Evolutionary conservation across 2,329 filamentous ascomycete genomes (phyloP).

Genomic region (Myriosclerotinia duriaeana): DNA sequence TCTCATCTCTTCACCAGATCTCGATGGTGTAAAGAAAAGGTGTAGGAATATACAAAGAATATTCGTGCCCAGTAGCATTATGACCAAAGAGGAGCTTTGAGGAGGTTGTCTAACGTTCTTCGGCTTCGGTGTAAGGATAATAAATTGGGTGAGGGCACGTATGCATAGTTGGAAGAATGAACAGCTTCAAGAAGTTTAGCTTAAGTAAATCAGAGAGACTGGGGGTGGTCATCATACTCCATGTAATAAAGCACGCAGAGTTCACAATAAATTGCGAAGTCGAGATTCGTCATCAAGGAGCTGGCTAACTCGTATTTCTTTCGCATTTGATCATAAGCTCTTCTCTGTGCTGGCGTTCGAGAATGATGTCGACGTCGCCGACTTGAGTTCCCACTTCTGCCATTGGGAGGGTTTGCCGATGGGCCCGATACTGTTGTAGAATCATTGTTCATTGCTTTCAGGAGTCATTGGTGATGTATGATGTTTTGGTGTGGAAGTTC

Average conservation of each 20-base stretch:
- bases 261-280: slow-evolving; percentile 64
- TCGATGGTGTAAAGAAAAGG: slow-evolving; percentile 53
- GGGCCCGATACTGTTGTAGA: slow-evolving; percentile 40
- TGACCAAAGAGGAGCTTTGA: slow-evolving; percentile 55
- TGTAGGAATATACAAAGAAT: slow-evolving; percentile 61
- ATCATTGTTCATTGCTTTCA: slow-evolving; percentile 54
- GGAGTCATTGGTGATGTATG: slow-evolving; percentile 37
- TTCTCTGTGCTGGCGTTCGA: slow-evolving; percentile 34
- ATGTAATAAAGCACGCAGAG: slow-evolving; percentile 67
- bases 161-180: slow-evolving; percentile 63
- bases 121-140: slow-evolving; percentile 61
- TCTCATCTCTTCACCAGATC: slow-evolving; percentile 59
- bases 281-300: slow-evolving; percentile 59
- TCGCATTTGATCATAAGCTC: slow-evolving; percentile 48
- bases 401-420: slow-evolving; percentile 32
- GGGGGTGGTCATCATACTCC: slow-evolving; percentile 53
- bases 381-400: slow-evolving; percentile 14
- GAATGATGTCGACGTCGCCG: slow-evolving; percentile 13
- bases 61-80: slow-evolving; percentile 59
- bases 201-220: neutral
- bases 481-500: slow-evolving; percentile 18
- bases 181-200: slow-evolving; percentile 49
- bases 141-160: slow-evolving; percentile 58
- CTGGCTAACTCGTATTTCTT: slow-evolving; percentile 57
- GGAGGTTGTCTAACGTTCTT: slow-evolving; percentile 55